These are phyloP conservation scores for Thermochaetoides thermophila DNA, from an alignment of 495 filamentous ascomycete genomes.

Conservation along the genomic window DNA sequence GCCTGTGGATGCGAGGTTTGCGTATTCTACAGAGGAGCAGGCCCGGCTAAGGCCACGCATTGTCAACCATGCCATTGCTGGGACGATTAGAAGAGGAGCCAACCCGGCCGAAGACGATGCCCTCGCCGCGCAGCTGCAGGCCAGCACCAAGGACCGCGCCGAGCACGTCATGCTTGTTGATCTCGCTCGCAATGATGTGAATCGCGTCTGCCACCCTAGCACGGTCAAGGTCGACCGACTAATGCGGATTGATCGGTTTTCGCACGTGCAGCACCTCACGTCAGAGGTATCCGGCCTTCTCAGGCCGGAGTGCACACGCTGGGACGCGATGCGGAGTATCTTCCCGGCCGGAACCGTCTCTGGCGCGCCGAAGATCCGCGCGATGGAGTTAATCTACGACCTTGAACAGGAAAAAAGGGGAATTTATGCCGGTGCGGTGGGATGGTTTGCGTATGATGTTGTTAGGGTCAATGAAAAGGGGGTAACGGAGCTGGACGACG, in stretches of 20 bases:
- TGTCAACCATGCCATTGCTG: conserved; percentile 93
- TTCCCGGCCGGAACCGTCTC: conserved; percentile 92
- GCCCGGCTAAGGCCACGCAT: conserved; percentile 48
- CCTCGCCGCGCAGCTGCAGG: conserved; percentile 63
- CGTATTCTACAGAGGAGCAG: conserved; percentile 10
- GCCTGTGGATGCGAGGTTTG: conserved; percentile 15
- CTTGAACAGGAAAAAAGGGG: conserved; percentile 86
- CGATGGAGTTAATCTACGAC: conserved; percentile 95
- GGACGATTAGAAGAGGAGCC: conserved; percentile 78
- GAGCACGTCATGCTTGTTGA: conserved; percentile 99
- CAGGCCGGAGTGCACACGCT: conserved; percentile 68
- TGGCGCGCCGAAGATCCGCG: conserved; percentile 87
- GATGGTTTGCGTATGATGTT: conserved; percentile 67
- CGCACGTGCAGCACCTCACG: conserved; percentile 91
- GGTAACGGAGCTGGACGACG: conserved; percentile 30
- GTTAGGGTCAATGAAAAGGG: conserved; percentile 29
- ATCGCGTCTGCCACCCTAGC: conserved; percentile 83
- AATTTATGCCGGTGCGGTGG: conserved; percentile 92
- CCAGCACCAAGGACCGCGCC: conserved; percentile 81
- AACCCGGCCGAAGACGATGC: conserved; percentile 63
- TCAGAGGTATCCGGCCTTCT: conserved; percentile 86
- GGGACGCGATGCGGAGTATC: conserved; percentile 89
- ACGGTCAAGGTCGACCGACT: conserved; percentile 79
- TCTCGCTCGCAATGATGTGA: conserved; percentile 89
- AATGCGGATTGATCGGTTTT: conserved; percentile 94